phyloP scores from a whole-genome alignment of 768 basidiomycete genomes.

The Termitomyces sp. region DNA sequence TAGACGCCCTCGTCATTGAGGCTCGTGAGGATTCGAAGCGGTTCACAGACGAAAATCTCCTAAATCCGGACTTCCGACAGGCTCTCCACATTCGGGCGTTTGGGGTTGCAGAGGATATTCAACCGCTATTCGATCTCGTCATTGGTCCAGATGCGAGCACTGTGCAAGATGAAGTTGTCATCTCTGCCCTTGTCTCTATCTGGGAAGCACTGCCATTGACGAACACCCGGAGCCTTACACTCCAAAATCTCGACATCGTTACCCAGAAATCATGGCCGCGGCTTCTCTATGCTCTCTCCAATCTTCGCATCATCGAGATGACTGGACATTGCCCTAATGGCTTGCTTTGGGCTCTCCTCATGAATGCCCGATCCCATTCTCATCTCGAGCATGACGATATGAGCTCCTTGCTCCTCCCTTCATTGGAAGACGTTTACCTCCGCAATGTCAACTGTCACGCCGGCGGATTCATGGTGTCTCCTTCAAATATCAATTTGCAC shows the following conservation, averaged over 20 bases:
- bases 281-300: slow-evolving; percentile 23
- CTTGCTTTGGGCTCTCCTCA: slow-evolving; percentile 31
- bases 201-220: slow-evolving; percentile 28
- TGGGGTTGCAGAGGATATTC: slow-evolving; percentile 15
- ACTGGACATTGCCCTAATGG: slow-evolving; percentile 32
- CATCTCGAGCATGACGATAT: slow-evolving; percentile 21
- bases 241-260: slow-evolving; percentile 31
- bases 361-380: slow-evolving; percentile 27
- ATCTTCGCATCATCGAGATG: slow-evolving; percentile 30
- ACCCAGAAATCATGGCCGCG: slow-evolving; percentile 34
- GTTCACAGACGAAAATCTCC: slow-evolving; percentile 13
- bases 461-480: slow-evolving; percentile 34
- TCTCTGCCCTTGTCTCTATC: slow-evolving; percentile 22
- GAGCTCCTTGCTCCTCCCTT: slow-evolving; percentile 24
- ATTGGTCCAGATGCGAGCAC: slow-evolving; percentile 21
- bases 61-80: slow-evolving; percentile 26
- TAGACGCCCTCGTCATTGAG: slow-evolving; percentile 27
- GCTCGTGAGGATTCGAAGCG: slow-evolving; percentile 21
- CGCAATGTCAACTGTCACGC: slow-evolving; percentile 31
- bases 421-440: slow-evolving; percentile 31
- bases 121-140: slow-evolving; percentile 25
- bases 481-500: slow-evolving; percentile 25
- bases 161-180: slow-evolving; percentile 25
- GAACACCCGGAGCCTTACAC: slow-evolving; percentile 25
- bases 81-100: slow-evolving; percentile 28